Conservation (phyloP, 1,284 basidiomycete species). For the Abortiporus biennis region DNA sequence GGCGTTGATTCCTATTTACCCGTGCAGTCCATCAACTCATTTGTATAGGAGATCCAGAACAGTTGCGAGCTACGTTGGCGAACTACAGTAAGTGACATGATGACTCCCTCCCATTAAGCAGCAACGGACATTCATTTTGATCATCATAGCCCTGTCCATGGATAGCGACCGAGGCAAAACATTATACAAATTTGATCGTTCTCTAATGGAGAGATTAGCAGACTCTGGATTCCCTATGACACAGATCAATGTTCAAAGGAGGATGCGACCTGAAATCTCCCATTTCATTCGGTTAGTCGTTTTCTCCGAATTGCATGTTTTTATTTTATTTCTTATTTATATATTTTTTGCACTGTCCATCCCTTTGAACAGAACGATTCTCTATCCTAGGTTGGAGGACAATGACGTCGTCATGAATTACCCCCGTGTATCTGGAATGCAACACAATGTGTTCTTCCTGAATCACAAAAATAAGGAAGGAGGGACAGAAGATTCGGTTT, state of each 20-base stretch:
- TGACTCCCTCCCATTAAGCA: no score
- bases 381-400: constrained; percentile 53
- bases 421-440: constrained; percentile 48
- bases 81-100: constrained; percentile 44
- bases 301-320: not conserved
- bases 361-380: constrained; percentile 33
- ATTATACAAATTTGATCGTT: constrained; percentile 34
- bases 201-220: constrained; percentile 39
- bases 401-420: constrained; percentile 42
- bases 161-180: constrained; percentile 28
- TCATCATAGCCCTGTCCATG: constrained; percentile 27
- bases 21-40: constrained; percentile 50
- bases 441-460: constrained; percentile 52
- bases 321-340: not conserved
- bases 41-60: constrained; percentile 65
- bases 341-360: not conserved
- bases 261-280: constrained; percentile 39
- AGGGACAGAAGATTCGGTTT: constrained; percentile 46
- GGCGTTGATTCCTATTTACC: not conserved
- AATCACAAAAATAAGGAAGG: constrained; percentile 47
- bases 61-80: constrained; percentile 59
- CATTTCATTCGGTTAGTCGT: constrained; percentile 27
- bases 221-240: constrained; percentile 30
- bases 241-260: constrained; percentile 31
- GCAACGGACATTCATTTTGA: constrained; percentile 2